Evolutionary conservation across 371 early-diverging fungal genomes (phyloP).

Genomic region (Enteropsectra breve): DNA sequence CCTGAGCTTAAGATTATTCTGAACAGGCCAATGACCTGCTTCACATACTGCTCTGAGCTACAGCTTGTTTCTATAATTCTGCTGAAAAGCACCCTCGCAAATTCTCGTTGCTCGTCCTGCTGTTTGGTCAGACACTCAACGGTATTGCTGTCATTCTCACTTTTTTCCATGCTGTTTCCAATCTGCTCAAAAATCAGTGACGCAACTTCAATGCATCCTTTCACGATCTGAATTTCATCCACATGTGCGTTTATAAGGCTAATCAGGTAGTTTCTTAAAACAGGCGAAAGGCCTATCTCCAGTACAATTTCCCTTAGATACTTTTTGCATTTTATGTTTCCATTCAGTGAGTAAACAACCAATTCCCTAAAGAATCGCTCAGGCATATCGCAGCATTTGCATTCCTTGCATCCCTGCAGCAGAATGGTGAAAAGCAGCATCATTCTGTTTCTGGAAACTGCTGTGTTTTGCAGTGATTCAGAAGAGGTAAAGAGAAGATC

Average conservation of each 20-base stretch:
- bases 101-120: neutral
- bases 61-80: neutral
- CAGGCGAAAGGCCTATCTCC: neutral
- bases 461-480: neutral
- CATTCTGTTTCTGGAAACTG: slow-evolving; percentile 8
- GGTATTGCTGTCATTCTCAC: neutral
- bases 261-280: neutral
- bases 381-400: slow-evolving; percentile 10
- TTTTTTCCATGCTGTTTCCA: neutral
- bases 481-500: slow-evolving; percentile 2
- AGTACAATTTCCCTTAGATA: slow-evolving; percentile 2
- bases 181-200: neutral
- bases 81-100: slow-evolving; percentile 1
- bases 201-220: neutral
- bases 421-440: slow-evolving; percentile 7
- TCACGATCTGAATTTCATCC: neutral
- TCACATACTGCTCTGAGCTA: neutral
- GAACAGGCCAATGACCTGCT: neutral
- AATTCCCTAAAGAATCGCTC: slow-evolving; percentile 12
- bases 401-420: neutral
- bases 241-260: neutral
- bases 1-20: neutral
- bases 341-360: neutral
- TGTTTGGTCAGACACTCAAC: neutral
- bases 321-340: slow-evolving; percentile 8